Conservation (phyloP, 768 basidiomycete species). For the Tubosaeta brunneosetosa region DNA sequence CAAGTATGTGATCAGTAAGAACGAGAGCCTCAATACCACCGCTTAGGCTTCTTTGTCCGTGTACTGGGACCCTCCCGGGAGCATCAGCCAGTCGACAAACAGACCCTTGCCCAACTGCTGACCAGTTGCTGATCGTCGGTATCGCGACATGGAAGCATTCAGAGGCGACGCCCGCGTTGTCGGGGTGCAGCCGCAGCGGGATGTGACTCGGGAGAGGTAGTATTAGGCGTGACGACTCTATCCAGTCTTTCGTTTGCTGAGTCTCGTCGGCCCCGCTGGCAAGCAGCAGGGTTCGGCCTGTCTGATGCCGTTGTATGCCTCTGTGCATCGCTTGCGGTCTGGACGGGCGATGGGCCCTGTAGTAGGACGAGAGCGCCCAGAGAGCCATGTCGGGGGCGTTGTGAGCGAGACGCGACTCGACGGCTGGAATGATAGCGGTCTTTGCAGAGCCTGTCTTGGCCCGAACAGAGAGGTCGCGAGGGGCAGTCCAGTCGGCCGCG, state of each 20-base stretch:
- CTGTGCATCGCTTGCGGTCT: slow-evolving; percentile 81
- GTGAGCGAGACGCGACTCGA: slow-evolving; percentile 66
- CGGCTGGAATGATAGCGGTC: slow-evolving; percentile 79
- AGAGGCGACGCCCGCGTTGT: too few relatives aligned
- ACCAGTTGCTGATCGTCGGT: too few relatives aligned
- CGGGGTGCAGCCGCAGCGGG: too few relatives aligned
- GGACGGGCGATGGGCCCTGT: slow-evolving; percentile 89
- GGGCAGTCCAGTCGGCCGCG: slow-evolving; percentile 4
- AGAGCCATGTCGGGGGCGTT: slow-evolving; percentile 42
- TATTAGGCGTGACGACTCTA: slow-evolving; percentile 37
- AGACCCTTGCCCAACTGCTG: too few relatives aligned
- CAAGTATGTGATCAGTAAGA: too few relatives aligned
- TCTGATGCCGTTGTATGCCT: slow-evolving; percentile 58
- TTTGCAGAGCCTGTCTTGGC: slow-evolving; percentile 90
- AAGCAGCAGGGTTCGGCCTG: slow-evolving; percentile 63
- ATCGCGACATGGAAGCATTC: too few relatives aligned
- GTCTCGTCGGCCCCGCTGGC: slow-evolving; percentile 71
- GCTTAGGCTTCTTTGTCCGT: too few relatives aligned
- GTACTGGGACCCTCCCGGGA: too few relatives aligned
- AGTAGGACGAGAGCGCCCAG: slow-evolving; percentile 77
- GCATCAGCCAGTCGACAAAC: too few relatives aligned
- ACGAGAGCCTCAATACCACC: too few relatives aligned
- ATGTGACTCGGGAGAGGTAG: too few relatives aligned
- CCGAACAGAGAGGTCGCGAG: slow-evolving; percentile 77
- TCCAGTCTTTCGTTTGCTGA: slow-evolving; percentile 66